Conservation (phyloP, 108 stramenopile species). For the Seminavis robusta region DNA sequence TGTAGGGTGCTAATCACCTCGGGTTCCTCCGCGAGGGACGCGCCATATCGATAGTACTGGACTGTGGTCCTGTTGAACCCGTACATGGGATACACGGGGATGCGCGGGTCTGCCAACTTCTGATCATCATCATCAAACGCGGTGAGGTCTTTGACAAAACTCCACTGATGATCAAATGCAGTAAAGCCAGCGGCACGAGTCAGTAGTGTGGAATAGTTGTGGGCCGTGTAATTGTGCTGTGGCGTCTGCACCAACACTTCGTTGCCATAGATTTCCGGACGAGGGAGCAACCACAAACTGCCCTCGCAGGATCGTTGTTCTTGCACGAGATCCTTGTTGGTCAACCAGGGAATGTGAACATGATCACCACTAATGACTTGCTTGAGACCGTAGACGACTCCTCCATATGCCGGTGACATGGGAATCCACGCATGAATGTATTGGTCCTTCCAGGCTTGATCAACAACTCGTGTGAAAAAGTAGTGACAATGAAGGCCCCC, state of each 20-base stretch:
- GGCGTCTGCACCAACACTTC: background rate
- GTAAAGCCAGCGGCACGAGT: background rate
- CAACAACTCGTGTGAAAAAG: constrained; percentile 4
- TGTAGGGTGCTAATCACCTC: background rate
- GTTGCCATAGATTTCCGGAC: background rate
- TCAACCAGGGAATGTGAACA: constrained; percentile 1
- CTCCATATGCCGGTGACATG: constrained; percentile 14
- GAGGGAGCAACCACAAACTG: constrained; percentile 22
- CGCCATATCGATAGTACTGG: background rate
- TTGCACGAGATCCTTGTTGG: background rate
- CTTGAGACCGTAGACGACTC: constrained; percentile 8
- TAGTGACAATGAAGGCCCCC: constrained; percentile 11
- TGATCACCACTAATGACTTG: constrained; percentile 10
- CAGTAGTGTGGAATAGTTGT: too few relatives aligned
- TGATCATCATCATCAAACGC: background rate
- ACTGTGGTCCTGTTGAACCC: background rate
- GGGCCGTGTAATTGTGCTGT: background rate
- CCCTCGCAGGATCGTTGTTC: constrained; percentile 23
- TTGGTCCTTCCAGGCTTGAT: constrained; percentile 21
- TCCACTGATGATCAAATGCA: background rate
- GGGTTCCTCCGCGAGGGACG: background rate
- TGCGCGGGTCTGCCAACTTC: background rate
- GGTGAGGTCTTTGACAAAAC: background rate
- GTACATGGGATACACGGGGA: background rate
- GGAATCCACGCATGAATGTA: constrained; percentile 19